A percentile compares a stretch with the other conserved stretches of the same genome.
These are phyloP conservation scores for Bacidia rubella DNA, from an alignment of 495 filamentous ascomycete genomes.

Conservation along the genomic window DNA sequence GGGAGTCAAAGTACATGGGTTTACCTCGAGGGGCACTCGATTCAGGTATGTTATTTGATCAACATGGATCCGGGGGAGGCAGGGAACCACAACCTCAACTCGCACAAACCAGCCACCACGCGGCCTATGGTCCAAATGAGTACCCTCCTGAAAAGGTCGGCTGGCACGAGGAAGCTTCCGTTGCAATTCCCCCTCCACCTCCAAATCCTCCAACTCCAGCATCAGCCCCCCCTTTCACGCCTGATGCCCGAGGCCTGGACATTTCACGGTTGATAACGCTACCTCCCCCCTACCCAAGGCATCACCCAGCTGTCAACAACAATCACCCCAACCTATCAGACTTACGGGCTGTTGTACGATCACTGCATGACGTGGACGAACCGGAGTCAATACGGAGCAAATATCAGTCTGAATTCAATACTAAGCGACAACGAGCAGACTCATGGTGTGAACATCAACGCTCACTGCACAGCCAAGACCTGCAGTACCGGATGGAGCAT, in stretches of 20 bases:
- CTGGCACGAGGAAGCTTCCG: conserved; percentile 48
- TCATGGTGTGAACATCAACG: conserved; percentile 33
- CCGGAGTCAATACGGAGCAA: conserved; percentile 52
- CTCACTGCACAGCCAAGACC: conserved; percentile 42
- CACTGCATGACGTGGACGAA: conserved; percentile 61
- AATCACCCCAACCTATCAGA: conserved; percentile 76
- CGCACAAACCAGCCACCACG: conserved; percentile 20
- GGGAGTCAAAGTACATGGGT: conserved; percentile 93
- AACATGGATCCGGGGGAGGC: background rate
- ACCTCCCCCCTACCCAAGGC: conserved; percentile 82
- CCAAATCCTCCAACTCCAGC: conserved; percentile 12
- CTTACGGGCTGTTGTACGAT: conserved; percentile 60
- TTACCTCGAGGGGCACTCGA: conserved; percentile 61
- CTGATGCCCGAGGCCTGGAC: conserved; percentile 49
- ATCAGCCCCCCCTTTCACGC: conserved; percentile 26
- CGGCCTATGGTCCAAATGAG: conserved; percentile 44
- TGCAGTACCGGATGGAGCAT: conserved; percentile 58
- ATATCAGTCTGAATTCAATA: conserved; percentile 33
- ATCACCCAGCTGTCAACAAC: conserved; percentile 92
- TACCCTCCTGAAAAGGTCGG: conserved; percentile 80
- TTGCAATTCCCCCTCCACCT: conserved; percentile 5
- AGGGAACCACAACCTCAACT: conserved; percentile 1
- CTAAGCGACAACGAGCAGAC: conserved; percentile 26
- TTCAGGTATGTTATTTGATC: conserved; percentile 6
- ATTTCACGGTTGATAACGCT: conserved; percentile 86